Base-by-base conservation (phyloP, 2,329 filamentous ascomycete species). In the Neurospora crassa region DNA sequence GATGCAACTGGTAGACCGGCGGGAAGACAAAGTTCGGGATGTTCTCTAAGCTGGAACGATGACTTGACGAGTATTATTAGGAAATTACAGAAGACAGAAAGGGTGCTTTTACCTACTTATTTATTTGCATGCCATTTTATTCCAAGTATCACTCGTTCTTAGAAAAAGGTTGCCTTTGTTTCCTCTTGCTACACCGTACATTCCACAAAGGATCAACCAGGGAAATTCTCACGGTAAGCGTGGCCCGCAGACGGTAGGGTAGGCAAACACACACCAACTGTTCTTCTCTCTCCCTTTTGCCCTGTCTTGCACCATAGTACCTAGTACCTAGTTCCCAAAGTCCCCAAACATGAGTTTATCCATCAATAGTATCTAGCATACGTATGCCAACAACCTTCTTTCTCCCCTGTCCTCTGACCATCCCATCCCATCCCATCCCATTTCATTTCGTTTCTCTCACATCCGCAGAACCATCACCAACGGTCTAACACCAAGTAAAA, bases 401-500 rank as follows among this genome's bases (percentile, higher is more conserved):
- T 34, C 41, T 8, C 20, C 24, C 24, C 24, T 24, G 24, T 40
- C 20, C 41, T 14, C 5, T 53, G 6, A 2, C 18, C 42, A 45
- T 12, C 67, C 34, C 14, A 67, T 63, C 34, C 47, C 24, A 63
- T 10, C 7, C 34, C 18, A 11, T 8, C 4, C 4, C 29, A 29
- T 29, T 5, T 5, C 29, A 29, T 29, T 5, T 3, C 24, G 3
- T 29, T 3, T n/a, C n/a, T n/a, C n/a, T n/a, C n/a, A n/a, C n/a
- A n/a, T n/a, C n/a, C n/a, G n/a, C n/a, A n/a, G n/a, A n/a, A n/a
- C n/a, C n/a, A 45, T 45, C 8, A 45, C 18, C 42, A 1, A 40
- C 37, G 37, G n/a, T 72, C 71, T 83, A 98, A 84, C 96, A 99
- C 92, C 96, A 99, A 67, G 92, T 97, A 81, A 99, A 99, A 41